Evolutionary conservation across 768 basidiomycete genomes (phyloP).

Genomic region (Kwoniella europaea): DNA sequence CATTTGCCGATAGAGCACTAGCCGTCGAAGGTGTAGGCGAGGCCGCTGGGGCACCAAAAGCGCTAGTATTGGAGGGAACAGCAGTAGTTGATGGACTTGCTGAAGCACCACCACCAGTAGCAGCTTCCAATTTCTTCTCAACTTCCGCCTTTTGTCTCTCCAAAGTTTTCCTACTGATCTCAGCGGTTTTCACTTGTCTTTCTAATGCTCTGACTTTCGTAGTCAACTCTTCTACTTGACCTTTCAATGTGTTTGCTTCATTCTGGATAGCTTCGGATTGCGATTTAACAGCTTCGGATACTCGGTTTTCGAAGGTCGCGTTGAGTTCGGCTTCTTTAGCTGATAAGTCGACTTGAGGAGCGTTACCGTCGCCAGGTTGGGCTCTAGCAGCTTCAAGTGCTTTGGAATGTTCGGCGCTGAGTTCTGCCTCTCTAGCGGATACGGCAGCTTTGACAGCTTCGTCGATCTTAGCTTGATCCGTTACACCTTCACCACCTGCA

Average conservation of each 20-base stretch:
- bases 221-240: constrained; percentile 36
- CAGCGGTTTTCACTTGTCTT: constrained; percentile 45
- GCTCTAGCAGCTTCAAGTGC: constrained; percentile 34
- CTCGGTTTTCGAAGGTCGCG: constrained; percentile 28
- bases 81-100: constrained; percentile 6
- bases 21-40: constrained; percentile 11
- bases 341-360: constrained; percentile 3
- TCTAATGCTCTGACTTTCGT: constrained; percentile 45
- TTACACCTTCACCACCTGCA: constrained; percentile 1
- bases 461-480: constrained; percentile 36
- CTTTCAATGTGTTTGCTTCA: constrained; percentile 27
- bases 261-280: constrained; percentile 24
- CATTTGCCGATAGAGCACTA: constrained; percentile 22
- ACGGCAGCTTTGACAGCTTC: constrained; percentile 49
- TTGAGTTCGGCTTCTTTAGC: constrained; percentile 37
- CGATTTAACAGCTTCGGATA: constrained; percentile 28
- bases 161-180: constrained; percentile 48
- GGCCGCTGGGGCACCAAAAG: constrained; percentile 5
- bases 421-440: constrained; percentile 43
- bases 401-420: constrained; percentile 28
- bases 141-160: constrained; percentile 48
- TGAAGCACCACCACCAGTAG: constrained; percentile 11
- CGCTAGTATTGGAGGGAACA: constrained; percentile 10
- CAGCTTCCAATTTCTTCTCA: constrained; percentile 45
- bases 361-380: neutral